Percentiles rank a stretch among this genome's conserved stretches.
These are phyloP conservation scores for Lenzites betulinus DNA, from an alignment of 768 basidiomycete genomes.

Conservation along the genomic window DNA sequence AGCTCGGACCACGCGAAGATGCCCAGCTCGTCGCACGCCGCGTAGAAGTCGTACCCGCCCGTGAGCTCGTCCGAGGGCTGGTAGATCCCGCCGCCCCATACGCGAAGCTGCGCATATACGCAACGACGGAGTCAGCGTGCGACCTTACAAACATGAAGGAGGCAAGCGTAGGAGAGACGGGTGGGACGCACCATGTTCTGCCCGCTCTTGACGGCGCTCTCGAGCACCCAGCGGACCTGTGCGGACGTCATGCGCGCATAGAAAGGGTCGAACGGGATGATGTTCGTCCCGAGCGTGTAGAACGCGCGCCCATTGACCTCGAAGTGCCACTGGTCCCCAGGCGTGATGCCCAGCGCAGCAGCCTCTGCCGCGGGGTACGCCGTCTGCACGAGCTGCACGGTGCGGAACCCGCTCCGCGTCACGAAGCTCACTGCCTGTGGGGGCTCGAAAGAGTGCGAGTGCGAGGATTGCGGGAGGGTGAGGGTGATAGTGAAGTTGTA, in stretches of 20 bases:
- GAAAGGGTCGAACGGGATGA: conserved; percentile 64
- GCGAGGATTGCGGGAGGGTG: conserved; percentile 25
- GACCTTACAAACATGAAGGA: not conserved
- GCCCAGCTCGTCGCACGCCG: conserved; percentile 59
- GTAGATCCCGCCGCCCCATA: conserved; percentile 58
- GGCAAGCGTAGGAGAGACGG: not conserved
- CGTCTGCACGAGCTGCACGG: conserved; percentile 52
- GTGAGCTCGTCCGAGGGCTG: conserved; percentile 36
- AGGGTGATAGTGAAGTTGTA: conserved; percentile 53
- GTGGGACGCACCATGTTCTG: conserved; percentile 57
- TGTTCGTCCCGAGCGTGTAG: conserved; percentile 56
- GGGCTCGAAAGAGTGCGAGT: not conserved
- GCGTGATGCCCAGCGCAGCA: conserved; percentile 49
- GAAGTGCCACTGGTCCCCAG: conserved; percentile 64
- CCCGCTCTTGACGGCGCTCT: conserved; percentile 54
- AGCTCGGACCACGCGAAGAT: conserved; percentile 65
- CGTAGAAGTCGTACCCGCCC: conserved; percentile 58
- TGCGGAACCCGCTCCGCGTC: conserved; percentile 59
- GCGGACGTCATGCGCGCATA: conserved; percentile 53
- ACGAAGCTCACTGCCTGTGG: conserved; percentile 34
- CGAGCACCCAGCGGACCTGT: conserved; percentile 54
- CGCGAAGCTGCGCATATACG: conserved; percentile 48
- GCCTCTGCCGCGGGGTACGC: conserved; percentile 49
- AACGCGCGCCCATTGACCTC: conserved; percentile 58
- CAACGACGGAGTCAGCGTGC: not conserved